Evolutionary conservation across 31 red algal species (phyloP).

Genomic region (Asparagopsis taxiformis): DNA sequence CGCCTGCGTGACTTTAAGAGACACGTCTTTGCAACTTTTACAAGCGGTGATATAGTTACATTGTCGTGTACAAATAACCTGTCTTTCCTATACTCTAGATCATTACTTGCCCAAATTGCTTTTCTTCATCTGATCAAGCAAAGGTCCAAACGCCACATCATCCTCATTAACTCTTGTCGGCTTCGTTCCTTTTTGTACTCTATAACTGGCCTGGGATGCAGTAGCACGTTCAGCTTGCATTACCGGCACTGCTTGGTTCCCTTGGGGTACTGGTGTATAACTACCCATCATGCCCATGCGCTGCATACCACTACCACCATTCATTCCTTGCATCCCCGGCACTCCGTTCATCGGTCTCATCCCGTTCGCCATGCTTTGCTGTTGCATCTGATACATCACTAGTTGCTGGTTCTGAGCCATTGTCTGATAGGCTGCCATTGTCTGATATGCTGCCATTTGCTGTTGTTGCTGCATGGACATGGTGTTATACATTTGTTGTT

Average conservation of each 20-base stretch:
- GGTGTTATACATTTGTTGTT: constrained; percentile 78
- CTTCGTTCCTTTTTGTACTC: constrained; percentile 77
- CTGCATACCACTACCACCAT: constrained; percentile 69
- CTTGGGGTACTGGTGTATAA: constrained; percentile 46
- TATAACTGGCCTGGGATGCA: constrained; percentile 13
- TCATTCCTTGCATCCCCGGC: constrained; percentile 16
- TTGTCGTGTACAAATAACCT: constrained; percentile 5
- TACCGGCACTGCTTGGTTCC: constrained; percentile 65
- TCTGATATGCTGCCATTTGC: constrained; percentile 64
- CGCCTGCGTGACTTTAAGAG: too few species aligned
- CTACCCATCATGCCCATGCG: constrained; percentile 59
- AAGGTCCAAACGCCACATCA: constrained; percentile 65
- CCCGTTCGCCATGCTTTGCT: constrained; percentile 26
- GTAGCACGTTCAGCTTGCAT: constrained; percentile 63
- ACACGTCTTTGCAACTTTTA: too few species aligned
- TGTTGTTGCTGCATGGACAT: constrained; percentile 65
- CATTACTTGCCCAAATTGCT: constrained; percentile 61
- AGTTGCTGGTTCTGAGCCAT: constrained; percentile 64
- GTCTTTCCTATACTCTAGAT: constrained; percentile 1
- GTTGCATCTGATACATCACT: constrained; percentile 25
- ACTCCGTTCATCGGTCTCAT: constrained; percentile 20
- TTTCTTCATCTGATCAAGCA: constrained; percentile 85
- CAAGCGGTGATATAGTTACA: not conserved
- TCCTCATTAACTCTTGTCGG: constrained; percentile 67
- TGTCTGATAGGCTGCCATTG: constrained; percentile 61